Base-by-base conservation (phyloP, 2,329 filamentous ascomycete species). In the Xylaria sp. region DNA sequence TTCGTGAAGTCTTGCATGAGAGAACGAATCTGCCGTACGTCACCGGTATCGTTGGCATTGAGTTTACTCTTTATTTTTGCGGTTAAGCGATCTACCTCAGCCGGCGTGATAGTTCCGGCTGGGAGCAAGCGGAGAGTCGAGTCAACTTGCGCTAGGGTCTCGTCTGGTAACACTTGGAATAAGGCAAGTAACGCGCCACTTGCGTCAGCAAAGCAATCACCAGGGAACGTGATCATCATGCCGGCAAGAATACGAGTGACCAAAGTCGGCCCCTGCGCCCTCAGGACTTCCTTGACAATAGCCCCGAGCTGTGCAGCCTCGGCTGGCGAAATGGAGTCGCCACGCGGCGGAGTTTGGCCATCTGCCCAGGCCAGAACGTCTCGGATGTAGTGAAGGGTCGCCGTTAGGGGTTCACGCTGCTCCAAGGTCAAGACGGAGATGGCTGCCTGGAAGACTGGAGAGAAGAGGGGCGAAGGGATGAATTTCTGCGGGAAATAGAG, bases 211-310 rank as follows among this genome's bases (percentile, higher is more conserved):
- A 98, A 96, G 78, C 94, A 97, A 76, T 98, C 95, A 45, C 92
- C 87, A 0, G 95, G 96, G 79, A 99, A 99, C 0, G 91, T 96
- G 76, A 97, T 97, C 94, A 99, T 98, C 94, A 99, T 96, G 63
- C 95, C 95, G 1, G 94, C 95, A 80, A 99, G 84, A 61, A 96
- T 89, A 67, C 94, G 91, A 78, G 97, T 94, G 7, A 95, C 89
- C 28, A 99, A 82, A 59, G 87, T 80, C 72, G 92, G 89, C 38
- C 95, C 93, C 67, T 93, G 88, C 1, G 83, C 79, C 2, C 83
- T 67, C 23, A 96, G 80, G 55, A 97, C 84, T 63, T 86, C 84
- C 76, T 90, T 91, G 61, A 98, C 90, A 7, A 89, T 85, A 35
- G 83, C 82, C 69, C 88, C 89, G 23, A 97, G 84, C 69, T 94